Base-by-base conservation (phyloP, 331 rosid species). In the Quercus phellos region DNA sequence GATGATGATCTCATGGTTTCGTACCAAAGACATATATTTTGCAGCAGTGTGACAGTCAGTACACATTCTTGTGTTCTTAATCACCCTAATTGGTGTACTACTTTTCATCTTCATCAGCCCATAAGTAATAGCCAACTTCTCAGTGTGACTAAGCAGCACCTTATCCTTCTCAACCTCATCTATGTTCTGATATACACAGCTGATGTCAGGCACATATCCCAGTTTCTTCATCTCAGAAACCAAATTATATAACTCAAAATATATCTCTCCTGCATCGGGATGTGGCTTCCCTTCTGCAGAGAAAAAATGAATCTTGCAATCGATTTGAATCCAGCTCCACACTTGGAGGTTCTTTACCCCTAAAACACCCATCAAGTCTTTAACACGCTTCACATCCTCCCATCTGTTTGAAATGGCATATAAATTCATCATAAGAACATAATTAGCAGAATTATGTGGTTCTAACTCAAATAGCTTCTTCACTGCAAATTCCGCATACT, bases 251-350 rank as follows among this genome's bases (percentile, higher is more conserved):
- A 91, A 53, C 82, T 88, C 89, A 12, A 86, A 91, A 76, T 88
- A 88, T 81, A 91, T 77, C 68, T 84, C 76, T 70, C 94, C 91
- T 74, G 77, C 78, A 18, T 88, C 91, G 7, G 84, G 83, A 79
- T 89, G 94, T 42, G 94, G 64, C 38, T 75, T 82, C 67, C 86
- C 90, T 77, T 83, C 88, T 21, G 92, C 87, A 34, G 84, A 88
- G 77, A 89, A 91, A 77, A 82, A 58, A 34, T 88, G 94, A 79
- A 89, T 77, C 19, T 35, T 69, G 70, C 81, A 87, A 68, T 82
- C 77, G 59, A 89, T 81, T 76, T 86, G 92, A 74, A 83, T 89
- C 94, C 92, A 89, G 83, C 91, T 91, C 97, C 92, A 89, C 1
- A 89, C 92, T 22, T 60, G 74, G 1, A 87, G 79, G 14, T 29